A percentile compares a stretch with the other conserved stretches of the same genome.
Evolutionary conservation across 768 basidiomycete species (phyloP).

Genomic region (Tricholomella constricta): DNA sequence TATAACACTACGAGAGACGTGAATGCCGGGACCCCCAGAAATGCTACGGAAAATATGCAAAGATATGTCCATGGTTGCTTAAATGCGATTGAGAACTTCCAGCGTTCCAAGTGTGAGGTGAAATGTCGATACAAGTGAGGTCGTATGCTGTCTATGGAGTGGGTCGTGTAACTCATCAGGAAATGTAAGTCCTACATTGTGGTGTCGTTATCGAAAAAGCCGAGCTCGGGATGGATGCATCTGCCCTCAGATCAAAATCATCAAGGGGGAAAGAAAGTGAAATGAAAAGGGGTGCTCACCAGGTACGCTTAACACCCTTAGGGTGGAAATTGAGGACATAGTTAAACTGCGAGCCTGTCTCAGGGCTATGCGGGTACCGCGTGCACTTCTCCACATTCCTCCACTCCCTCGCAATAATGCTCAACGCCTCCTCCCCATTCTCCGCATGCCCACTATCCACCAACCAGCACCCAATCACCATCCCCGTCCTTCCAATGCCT

Average conservation of each 20-base stretch:
- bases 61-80: not conserved
- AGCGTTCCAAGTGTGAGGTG: slow-evolving; percentile 4
- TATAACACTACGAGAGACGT: not conserved
- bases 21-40: too few relatives aligned
- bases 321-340: slow-evolving; percentile 64
- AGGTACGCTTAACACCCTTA: slow-evolving; percentile 8
- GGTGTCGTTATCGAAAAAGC: too few relatives aligned
- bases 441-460: slow-evolving; percentile 64
- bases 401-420: slow-evolving; percentile 70
- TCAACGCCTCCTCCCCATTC: slow-evolving; percentile 65
- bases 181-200: too few relatives aligned
- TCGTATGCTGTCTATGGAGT: too few relatives aligned
- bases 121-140: too few relatives aligned
- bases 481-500: slow-evolving; percentile 73
- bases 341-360: slow-evolving; percentile 78
- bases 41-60: slow-evolving; percentile 6
- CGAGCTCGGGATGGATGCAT: not conserved
- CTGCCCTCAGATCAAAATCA: not conserved
- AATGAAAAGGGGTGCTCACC: slow-evolving; percentile 6
- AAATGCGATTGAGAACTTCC: slow-evolving; percentile 3
- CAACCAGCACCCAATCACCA: slow-evolving; percentile 71
- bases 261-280: too few relatives aligned
- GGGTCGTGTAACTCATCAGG: not conserved
- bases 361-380: slow-evolving; percentile 74
- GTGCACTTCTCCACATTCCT: slow-evolving; percentile 76